Evolutionary conservation across 148 eudicot species (phyloP).

Genomic region (Agrostemma githago): DNA sequence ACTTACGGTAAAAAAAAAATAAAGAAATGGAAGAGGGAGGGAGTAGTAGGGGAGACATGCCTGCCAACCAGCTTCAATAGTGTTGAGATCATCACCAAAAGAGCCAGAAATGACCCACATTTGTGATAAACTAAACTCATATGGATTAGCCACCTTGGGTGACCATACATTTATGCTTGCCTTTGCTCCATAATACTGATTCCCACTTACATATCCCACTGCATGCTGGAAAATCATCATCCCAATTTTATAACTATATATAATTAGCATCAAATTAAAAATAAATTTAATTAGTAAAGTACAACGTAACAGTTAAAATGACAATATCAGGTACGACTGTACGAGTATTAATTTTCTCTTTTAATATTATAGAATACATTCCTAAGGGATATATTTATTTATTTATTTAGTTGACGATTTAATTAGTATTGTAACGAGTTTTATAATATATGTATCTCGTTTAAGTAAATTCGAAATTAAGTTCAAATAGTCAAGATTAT

Average conservation of each 20-base stretch:
- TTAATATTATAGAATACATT: too few relatives aligned
- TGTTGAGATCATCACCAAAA: slow-evolving; percentile 91
- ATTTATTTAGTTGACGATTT: too few relatives aligned
- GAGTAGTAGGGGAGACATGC: slow-evolving; percentile 26
- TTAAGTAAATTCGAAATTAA: too few relatives aligned
- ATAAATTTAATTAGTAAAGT: too few relatives aligned
- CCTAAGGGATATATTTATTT: too few relatives aligned
- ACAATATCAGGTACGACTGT: too few relatives aligned
- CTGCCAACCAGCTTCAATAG: slow-evolving; percentile 99
- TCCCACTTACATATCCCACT: slow-evolving; percentile 82
- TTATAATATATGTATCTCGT: neutral
- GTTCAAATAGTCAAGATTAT: too few relatives aligned
- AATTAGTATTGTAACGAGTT: neutral
- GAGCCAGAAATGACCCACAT: slow-evolving; percentile 95
- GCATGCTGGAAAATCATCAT: slow-evolving; percentile 60
- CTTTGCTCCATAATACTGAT: slow-evolving; percentile 88
- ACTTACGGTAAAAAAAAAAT: too few relatives aligned
- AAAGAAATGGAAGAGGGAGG: neutral
- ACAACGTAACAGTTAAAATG: too few relatives aligned
- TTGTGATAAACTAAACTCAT: slow-evolving; percentile 91
- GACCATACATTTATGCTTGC: slow-evolving; percentile 94
- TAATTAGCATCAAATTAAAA: too few relatives aligned
- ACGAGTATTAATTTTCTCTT: too few relatives aligned
- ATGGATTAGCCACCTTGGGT: slow-evolving; percentile 57
- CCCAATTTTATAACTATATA: too few relatives aligned